Base-by-base conservation (phyloP, 441 rosid species). In the Flueggea neowawraea region DNA sequence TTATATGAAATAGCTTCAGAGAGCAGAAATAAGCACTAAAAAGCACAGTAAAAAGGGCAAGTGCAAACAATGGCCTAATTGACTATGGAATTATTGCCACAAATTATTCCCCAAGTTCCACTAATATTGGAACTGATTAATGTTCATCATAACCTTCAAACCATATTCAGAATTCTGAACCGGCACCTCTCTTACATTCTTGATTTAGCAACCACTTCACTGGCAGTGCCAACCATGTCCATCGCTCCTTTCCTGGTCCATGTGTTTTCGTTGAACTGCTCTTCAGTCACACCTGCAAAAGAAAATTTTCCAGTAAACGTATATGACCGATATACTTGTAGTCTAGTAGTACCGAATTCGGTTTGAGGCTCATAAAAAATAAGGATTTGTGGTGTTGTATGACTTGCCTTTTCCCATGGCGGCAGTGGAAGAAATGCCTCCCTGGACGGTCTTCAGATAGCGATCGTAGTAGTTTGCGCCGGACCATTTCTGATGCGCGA, bases 401-500 rank as follows among this genome's bases (percentile, higher is more conserved):
- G 16, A 12, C 76, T 72, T 81, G 77, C 97, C 99, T 87, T 86
- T 91, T 69, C 94, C 96, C 99, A 94, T 91, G 17, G 97, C 99
- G 52, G 96, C 92, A 54, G 96, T 91, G 64, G 99, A 89, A 48
- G 97, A 84, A 39, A 91, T 86, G 61, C 99, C 99, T 63, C 97
- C 96, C 78, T 91, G 95, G 54, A 94, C 95, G 0, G 90, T 86
- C 83, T 83, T 91, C 54, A 91, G 95, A 60, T 94, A 94, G 79
- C 86, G 72, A 58, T 87, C 97, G 64, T 87, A 91, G 61, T 73
- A 94, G 72, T 87, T 89, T 10, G 97, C 96, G 52, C 96, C 97
- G 0, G 96, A 94, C 97, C 97, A 91, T 74, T 94, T 91, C 74
- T 94, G 97, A 73, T 94, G 99, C 49, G 91, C 90, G 17, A 91